Conservation (phyloP, 805 yeast species). For the Candida qinlingensis region DNA sequence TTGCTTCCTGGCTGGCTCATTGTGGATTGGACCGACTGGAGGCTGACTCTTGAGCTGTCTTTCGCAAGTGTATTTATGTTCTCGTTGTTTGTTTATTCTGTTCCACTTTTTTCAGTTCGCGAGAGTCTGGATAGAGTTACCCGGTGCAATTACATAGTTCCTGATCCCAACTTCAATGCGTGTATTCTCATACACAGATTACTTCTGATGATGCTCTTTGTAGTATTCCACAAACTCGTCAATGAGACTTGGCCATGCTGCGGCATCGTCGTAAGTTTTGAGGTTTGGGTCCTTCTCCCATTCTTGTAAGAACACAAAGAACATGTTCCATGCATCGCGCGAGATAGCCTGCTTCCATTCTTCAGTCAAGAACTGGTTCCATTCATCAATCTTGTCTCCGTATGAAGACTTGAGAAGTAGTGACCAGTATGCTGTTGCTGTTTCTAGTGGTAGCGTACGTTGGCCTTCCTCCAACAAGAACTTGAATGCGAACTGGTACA, state of each 20-base stretch:
- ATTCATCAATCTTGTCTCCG: conserved; percentile 37
- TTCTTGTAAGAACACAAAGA: conserved; percentile 55
- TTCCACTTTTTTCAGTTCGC: background rate
- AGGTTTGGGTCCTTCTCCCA: conserved; percentile 49
- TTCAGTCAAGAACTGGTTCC: conserved; percentile 51
- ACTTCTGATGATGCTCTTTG: conserved; percentile 10
- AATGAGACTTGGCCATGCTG: conserved; percentile 88
- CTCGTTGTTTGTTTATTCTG: background rate
- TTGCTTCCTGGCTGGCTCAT: conserved; percentile 6
- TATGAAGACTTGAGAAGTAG: conserved; percentile 43
- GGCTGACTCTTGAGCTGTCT: background rate
- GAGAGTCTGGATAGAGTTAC: too few relatives aligned
- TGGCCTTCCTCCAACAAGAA: conserved; percentile 59
- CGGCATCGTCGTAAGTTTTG: conserved; percentile 63
- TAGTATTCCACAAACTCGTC: conserved; percentile 74
- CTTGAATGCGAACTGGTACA: conserved; percentile 69
- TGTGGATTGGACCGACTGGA: background rate
- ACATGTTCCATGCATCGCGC: conserved; percentile 84
- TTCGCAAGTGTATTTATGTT: background rate
- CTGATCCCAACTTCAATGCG: background rate
- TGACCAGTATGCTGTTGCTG: conserved; percentile 74
- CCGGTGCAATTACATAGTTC: background rate
- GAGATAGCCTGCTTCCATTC: conserved; percentile 46
- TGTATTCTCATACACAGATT: background rate
- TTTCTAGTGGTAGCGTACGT: conserved; percentile 48